Base-by-base conservation (phyloP, 768 basidiomycete genomes). In the Mycena epipterygia region DNA sequence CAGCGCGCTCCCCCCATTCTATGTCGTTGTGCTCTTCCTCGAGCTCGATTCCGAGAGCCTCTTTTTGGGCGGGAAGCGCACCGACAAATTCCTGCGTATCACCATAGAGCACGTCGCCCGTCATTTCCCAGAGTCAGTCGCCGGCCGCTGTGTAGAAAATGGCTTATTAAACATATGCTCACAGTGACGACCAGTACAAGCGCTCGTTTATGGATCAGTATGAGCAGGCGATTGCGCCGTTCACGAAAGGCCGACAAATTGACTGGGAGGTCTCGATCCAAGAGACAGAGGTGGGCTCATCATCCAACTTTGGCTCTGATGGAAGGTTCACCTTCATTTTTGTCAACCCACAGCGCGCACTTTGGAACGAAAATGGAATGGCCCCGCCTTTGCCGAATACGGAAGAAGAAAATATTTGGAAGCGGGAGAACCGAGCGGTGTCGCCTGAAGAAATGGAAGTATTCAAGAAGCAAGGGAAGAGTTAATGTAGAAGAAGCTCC, bases 21-120 rank as follows among this genome's bases (percentile, higher is more conserved):
- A 74, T 32, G 77, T 78, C 55, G 64, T 75, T 27, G 75, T 78
- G 25, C 52, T 77, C 25, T 78, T 78, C 67, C 74, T 78, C 44
- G 75, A 78, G n/a, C 63, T 78, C n/a, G 68, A 67, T 5, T 21
- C 73, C 29, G 63, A 68, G 33, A 70, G 55, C 29, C 74, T 67
- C 51, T 77, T 69, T 35, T 73, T 78, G 33, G 75, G 76, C 6
- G 77, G 77, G 11, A 61, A 77, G 67, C 23, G 33, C 11, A 64
- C 41, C 11, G 35, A 71, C 6, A 66, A 60, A 2, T 74, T 77
- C 30, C 44, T 78, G 42, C 71, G 77, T 7, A 72, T 78, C 32
- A 67, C 60, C 14, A 70, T 71, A 21, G 73, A 76, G 37, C 77
- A 78, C 49, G 32, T 67, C 7, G 77, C 77, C 13, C 68, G 75